These are phyloP conservation scores for Sclerotinia glacialis DNA, from an alignment of 2,329 filamentous ascomycete species.

Conservation along the genomic window DNA sequence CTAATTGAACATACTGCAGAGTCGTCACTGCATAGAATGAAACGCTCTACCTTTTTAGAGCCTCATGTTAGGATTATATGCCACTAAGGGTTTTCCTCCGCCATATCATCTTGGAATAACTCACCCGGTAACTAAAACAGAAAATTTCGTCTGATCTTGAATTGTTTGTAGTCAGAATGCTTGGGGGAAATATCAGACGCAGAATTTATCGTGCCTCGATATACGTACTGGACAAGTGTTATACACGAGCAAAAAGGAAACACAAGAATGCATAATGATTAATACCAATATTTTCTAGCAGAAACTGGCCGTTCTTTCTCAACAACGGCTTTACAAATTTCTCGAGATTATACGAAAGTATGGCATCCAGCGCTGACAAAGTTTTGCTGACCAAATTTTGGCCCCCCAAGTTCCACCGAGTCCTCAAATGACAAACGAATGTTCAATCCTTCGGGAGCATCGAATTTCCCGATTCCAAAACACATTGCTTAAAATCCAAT, in stretches of 20 bases:
- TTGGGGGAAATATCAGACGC: background rate
- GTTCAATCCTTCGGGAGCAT: slow-evolving; percentile 9
- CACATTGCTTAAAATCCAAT: background rate
- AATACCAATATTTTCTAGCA: background rate
- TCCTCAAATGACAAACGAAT: background rate
- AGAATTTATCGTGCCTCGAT: background rate
- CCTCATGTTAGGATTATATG: background rate
- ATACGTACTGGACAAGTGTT: background rate
- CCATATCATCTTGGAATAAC: background rate
- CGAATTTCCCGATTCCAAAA: slow-evolving; percentile 2
- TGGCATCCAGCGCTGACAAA: background rate
- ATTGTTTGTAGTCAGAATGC: background rate
- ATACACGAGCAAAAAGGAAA: background rate
- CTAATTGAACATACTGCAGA: background rate
- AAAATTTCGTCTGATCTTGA: background rate
- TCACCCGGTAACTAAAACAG: no score
- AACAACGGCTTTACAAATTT: background rate
- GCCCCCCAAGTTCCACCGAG: background rate
- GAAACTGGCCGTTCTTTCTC: background rate
- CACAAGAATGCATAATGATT: background rate
- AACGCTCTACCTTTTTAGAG: background rate
- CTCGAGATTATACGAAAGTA: background rate
- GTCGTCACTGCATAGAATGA: background rate
- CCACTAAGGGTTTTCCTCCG: background rate
- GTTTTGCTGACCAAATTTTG: background rate